Evolutionary conservation across 495 filamentous ascomycete genomes (phyloP), one percentile per base, ranked within the genome.

Genomic region (Aspergillus indologenus): DNA sequence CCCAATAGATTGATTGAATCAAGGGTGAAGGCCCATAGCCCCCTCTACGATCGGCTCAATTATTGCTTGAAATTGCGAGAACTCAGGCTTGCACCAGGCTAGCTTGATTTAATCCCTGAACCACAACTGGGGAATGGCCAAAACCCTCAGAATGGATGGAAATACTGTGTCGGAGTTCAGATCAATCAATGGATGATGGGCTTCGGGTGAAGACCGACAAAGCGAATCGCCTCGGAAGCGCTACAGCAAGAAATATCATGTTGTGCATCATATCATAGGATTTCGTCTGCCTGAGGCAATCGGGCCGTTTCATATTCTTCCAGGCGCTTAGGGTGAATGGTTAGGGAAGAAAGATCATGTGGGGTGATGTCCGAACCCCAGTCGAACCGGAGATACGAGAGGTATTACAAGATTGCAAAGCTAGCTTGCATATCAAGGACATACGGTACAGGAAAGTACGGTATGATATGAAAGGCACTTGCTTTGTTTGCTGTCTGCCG

Each of bases 281-380:
- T 31, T 26, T 26, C 12, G 17, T 18, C 18, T 48, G 20, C 53
- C 53, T 61, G 21, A 56, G 59, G 47, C 50, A 19, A 54, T 48
- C 11, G 46, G 44, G 43, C 44, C 45, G 45, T 45, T 20, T 7
- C 23, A 15, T 19, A 51, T 22, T 4, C 40, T 43, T 7, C 17
- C 26, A 42, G 12, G 19, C 14, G 24, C 26, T 57, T 52, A 23
- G 51, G 42, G 45, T 45, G 55, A 26, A 40, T 42, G 53, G 46
- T n/a, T 47, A 22, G 24, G 54, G 49, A 47, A 18, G 40, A 40
- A 19, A 61, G 50, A 57, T 58, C 54, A 29, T 50, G 61, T 54
- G 61, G 57, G 56, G 47, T 24, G 20, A 26, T 11, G 22, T 21
- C 21, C 21, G 6, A 24, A 29, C 9, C 26, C 9, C 26, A 29